Base-by-base conservation (phyloP, 176 grass and related monocot species). In the Microstegium vimineum region DNA sequence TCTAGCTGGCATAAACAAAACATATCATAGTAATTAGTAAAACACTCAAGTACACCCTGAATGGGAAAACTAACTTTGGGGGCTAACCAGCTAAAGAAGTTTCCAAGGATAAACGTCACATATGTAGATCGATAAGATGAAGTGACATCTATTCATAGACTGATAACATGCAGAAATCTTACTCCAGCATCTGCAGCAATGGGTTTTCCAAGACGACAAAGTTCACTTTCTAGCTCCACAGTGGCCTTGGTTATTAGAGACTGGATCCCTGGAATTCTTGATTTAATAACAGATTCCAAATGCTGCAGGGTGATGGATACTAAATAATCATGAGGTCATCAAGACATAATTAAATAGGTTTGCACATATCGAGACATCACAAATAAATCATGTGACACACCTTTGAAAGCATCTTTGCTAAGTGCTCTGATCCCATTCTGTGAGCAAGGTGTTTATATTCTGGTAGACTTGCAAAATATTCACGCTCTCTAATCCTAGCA, bases 231-330 rank as follows among this genome's bases (percentile, higher is more conserved):
- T 74, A 99, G 78, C 83, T 99, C 97, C 49, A 86, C 90, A 64
- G 96, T 87, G 67, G 97, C 96, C 87, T 99, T 99, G 38, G 88
- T 99, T 80, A 99, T 96, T 61, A 99, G 97, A 90, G 97, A 96
- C 26, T 99, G 97, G 35, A 99, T 80, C 40, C 97, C 97, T 0
- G 97, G 97, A 38, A 99, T 99, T 81, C 93, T 93, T 56, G 97
- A 92, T 83, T 99, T 99, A 81, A 99, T 99, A 43, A 99, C 97
- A 81, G 89, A 82, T 83, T 99, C 97, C 83, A 99, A 85, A 85
- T 99, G 91, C 97, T 99, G 77, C 73, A 90, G 45, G 10, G 2
- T 22, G 3, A n/a, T 57, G 8, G 8, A 0, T 49, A 47, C 42
- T 73, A 49, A 73, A 49, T 49, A 18, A 27, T 49, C 8, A 4